Conservation (phyloP, 345 rosid genomes). For the Syzygium aqueum region DNA sequence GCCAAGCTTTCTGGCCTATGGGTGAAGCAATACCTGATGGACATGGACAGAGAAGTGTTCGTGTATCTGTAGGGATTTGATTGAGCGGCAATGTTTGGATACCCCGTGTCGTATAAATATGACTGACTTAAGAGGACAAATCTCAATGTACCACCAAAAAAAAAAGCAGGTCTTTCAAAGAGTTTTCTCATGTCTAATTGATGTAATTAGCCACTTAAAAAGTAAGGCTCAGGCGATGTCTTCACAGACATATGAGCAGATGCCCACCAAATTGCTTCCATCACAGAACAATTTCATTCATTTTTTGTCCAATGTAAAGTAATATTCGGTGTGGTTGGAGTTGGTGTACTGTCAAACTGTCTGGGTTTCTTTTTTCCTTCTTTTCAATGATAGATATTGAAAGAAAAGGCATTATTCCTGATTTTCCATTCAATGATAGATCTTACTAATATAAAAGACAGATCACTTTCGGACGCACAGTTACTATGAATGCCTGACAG, state of each 20-base stretch:
- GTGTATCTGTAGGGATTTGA: background rate
- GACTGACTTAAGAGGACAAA: background rate
- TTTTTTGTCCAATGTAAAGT: background rate
- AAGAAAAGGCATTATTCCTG: background rate
- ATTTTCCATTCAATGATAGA: background rate
- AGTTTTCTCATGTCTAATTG: background rate
- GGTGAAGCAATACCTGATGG: background rate
- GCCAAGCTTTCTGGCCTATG: background rate
- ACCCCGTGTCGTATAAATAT: background rate
- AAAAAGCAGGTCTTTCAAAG: background rate
- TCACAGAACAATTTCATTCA: background rate
- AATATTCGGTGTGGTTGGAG: background rate
- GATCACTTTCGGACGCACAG: background rate
- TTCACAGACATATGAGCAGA: background rate
- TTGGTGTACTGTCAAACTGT: background rate
- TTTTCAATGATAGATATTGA: background rate
- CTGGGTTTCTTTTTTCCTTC: background rate
- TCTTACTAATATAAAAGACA: background rate
- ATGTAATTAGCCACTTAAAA: background rate
- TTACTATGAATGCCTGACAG: background rate
- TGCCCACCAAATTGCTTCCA: background rate
- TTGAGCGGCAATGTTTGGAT: background rate
- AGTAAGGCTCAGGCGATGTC: background rate
- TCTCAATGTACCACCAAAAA: background rate
- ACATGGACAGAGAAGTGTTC: background rate